A percentile compares a stretch with the other conserved stretches of the same genome.
These are phyloP conservation scores for Pelargonium cotyledonis DNA, from an alignment of 441 rosid species.

Conservation along the genomic window DNA sequence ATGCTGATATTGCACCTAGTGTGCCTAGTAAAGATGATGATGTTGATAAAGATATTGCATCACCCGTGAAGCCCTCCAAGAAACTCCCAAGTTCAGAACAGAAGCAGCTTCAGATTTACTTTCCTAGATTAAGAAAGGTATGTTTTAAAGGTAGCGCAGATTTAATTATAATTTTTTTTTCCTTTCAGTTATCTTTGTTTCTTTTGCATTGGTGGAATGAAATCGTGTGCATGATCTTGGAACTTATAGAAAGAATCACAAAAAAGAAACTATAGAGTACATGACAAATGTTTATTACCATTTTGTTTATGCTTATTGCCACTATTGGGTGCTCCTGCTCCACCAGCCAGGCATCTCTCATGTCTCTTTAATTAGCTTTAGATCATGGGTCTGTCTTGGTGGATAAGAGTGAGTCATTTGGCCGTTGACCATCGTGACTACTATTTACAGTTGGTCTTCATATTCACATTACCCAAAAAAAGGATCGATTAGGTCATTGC, in stretches of 20 bases:
- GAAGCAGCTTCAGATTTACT: slow-evolving; percentile 49
- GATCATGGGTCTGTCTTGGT: background rate
- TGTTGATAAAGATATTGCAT: slow-evolving; percentile 16
- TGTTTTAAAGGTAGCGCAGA: background rate
- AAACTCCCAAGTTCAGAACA: slow-evolving; percentile 17
- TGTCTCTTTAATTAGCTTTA: no score
- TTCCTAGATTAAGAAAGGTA: slow-evolving; percentile 71
- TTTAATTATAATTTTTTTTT: background rate
- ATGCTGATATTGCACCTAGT: slow-evolving; percentile 22
- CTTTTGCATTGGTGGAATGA: background rate
- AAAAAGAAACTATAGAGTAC: no score
- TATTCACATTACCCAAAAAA: background rate
- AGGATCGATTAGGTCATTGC: background rate
- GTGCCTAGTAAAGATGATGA: slow-evolving; percentile 16
- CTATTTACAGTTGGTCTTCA: background rate
- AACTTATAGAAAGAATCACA: background rate
- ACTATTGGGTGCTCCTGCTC: no score
- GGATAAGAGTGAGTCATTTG: background rate
- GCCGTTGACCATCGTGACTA: background rate
- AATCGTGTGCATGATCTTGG: background rate
- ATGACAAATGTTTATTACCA: no score
- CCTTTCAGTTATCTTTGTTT: background rate
- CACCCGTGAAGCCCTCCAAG: slow-evolving; percentile 19
- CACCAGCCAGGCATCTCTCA: no score
- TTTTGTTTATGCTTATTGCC: no score